Evolutionary conservation across 192 early-diverging fungal species (phyloP).

Genomic region (Gamsiella multidivaricata): DNA sequence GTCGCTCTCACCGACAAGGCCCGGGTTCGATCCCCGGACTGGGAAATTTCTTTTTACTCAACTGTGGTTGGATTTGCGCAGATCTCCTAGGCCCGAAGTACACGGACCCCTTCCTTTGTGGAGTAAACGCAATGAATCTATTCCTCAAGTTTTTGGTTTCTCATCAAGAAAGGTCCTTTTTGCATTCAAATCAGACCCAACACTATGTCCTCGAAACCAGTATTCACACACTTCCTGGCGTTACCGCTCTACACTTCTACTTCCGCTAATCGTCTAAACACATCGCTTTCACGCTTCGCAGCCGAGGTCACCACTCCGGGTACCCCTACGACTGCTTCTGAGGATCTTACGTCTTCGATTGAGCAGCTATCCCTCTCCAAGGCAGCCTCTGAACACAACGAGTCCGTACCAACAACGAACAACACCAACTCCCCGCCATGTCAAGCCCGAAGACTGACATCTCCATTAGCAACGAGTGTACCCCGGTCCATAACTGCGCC

Average conservation of each 20-base stretch:
- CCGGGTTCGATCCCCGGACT: conserved; percentile 59
- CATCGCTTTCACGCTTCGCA: conserved; percentile 4
- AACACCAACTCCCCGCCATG: neutral
- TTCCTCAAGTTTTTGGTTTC: no score
- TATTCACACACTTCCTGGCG: conserved; percentile 12
- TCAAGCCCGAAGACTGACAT: no score
- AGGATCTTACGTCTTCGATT: neutral
- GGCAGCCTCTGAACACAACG: no score
- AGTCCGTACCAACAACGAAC: neutral
- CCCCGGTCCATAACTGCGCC: neutral
- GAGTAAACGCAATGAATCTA: no score
- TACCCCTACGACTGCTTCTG: neutral
- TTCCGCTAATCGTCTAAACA: neutral
- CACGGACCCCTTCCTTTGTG: no score
- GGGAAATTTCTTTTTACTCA: conserved; percentile 39
- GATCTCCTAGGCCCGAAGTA: no score
- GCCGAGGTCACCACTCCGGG: neutral
- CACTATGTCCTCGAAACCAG: neutral
- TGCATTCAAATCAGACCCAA: no score
- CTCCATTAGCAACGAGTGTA: no score
- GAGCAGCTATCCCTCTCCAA: neutral
- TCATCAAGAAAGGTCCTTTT: no score
- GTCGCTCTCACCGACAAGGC: conserved; percentile 57
- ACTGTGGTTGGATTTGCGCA: no score
- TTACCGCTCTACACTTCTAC: conserved; percentile 9